phyloP scores from a whole-genome alignment of 345 rosid genomes.

The Cardamine chenopodiifolia region DNA sequence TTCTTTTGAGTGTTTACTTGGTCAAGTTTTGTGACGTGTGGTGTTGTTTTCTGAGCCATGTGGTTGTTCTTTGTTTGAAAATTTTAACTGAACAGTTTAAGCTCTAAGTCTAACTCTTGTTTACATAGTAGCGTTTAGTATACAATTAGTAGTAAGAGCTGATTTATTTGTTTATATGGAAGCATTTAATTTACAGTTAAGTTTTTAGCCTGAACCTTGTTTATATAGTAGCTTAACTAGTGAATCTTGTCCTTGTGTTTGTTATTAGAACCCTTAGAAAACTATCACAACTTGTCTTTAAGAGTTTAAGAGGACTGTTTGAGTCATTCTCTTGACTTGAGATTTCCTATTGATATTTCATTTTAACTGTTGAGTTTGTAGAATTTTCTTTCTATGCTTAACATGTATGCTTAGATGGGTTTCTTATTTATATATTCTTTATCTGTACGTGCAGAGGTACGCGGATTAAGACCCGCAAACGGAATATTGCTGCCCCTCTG shows the following conservation, averaged over 20 bases:
- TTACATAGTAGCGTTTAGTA: background rate
- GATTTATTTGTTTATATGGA: background rate
- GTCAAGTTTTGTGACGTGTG: background rate
- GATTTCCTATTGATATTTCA: background rate
- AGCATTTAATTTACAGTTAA: background rate
- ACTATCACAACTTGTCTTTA: background rate
- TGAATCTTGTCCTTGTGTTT: background rate
- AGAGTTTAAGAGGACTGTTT: background rate
- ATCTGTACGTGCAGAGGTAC: constrained; percentile 56
- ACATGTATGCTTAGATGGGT: background rate
- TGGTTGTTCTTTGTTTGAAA: background rate
- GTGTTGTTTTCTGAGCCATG: background rate
- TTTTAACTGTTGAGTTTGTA: background rate
- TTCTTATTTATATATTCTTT: background rate
- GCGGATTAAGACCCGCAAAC: constrained; percentile 99
- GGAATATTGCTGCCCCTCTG: constrained; percentile 96
- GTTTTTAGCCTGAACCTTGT: background rate
- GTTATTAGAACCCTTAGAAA: background rate
- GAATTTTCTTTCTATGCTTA: background rate
- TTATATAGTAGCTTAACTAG: background rate
- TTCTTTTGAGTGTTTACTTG: background rate
- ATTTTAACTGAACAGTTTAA: background rate
- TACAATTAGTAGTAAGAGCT: background rate
- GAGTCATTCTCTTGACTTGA: background rate
- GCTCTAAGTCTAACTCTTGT: background rate